These are phyloP conservation scores for Curvularia verruculosa DNA, from an alignment of 2,329 filamentous ascomycete species.

Conservation along the genomic window DNA sequence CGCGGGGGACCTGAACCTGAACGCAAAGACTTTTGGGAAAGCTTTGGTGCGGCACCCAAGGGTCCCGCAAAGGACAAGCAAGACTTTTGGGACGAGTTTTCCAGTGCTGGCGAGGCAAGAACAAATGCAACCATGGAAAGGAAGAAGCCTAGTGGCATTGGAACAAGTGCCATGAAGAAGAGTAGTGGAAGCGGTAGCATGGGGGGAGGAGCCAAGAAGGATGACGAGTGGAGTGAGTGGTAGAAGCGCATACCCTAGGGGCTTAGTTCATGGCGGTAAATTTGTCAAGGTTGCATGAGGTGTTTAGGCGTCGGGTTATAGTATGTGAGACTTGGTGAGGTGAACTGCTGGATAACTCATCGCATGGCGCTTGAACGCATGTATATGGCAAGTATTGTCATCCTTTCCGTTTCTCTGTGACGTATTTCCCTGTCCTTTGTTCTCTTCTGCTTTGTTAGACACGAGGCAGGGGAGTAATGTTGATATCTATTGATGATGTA, in stretches of 20 bases:
- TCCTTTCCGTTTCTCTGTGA: not conserved
- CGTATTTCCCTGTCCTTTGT: not conserved
- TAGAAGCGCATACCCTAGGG: slow-evolving; percentile 26
- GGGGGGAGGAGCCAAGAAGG: slow-evolving; percentile 54
- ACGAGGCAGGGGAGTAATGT: not conserved
- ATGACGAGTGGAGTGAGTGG: slow-evolving; percentile 65
- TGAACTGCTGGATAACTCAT: not conserved
- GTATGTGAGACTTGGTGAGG: not conserved
- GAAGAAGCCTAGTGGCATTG: slow-evolving; percentile 59
- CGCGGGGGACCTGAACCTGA: slow-evolving; percentile 57
- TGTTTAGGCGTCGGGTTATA: slow-evolving; percentile 11
- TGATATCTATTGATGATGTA: not conserved
- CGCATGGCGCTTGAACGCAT: not conserved
- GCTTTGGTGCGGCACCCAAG: slow-evolving; percentile 71
- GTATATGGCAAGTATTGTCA: not conserved
- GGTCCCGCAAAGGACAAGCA: slow-evolving; percentile 59
- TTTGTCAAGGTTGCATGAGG: not conserved
- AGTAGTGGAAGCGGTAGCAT: slow-evolving; percentile 30
- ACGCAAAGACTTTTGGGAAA: slow-evolving; percentile 64
- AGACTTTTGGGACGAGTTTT: slow-evolving; percentile 59
- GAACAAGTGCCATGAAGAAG: slow-evolving; percentile 69
- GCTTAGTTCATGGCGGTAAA: not conserved
- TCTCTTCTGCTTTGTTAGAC: not conserved
- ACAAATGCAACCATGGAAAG: slow-evolving; percentile 29
- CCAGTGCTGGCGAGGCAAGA: slow-evolving; percentile 39